phyloP scores from a whole-genome alignment of 306 rosid species.

The Begonia peltatifolia region DNA sequence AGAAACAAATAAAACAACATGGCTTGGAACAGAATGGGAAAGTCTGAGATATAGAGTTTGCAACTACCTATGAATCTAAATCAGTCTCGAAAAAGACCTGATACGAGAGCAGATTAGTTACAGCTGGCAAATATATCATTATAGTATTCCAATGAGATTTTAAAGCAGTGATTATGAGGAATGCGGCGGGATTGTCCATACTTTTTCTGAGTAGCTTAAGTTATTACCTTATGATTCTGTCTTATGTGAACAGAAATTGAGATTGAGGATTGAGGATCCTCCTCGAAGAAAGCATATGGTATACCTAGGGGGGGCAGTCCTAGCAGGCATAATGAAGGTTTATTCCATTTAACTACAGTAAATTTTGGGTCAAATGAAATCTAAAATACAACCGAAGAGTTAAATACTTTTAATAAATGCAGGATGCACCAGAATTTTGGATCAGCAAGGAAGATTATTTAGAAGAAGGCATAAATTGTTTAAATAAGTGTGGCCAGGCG shows the following conservation, averaged over 20 bases:
- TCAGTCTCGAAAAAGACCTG: no score
- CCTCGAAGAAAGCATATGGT: slow-evolving; percentile 99
- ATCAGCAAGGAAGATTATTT: slow-evolving; percentile 91
- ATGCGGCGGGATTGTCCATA: no score
- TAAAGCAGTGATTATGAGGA: background rate
- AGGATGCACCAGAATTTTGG: slow-evolving; percentile 99
- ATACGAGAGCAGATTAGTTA: no score
- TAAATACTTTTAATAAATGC: slow-evolving; percentile 22
- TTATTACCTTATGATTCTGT: background rate
- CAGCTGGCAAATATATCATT: no score
- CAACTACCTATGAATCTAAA: no score
- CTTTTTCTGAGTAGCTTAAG: no score
- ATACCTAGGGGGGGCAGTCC: slow-evolving; percentile 98
- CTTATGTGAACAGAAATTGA: slow-evolving; percentile 43
- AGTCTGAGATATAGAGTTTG: no score
- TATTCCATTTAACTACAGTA: slow-evolving; percentile 1
- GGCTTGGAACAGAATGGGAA: no score
- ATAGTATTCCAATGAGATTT: background rate
- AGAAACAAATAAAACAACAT: background rate
- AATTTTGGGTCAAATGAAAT: background rate
- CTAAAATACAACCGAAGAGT: slow-evolving; percentile 8
- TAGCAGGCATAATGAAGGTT: slow-evolving; percentile 98
- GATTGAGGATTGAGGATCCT: slow-evolving; percentile 94
- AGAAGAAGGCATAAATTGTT: slow-evolving; percentile 89
- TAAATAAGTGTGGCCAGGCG: slow-evolving; percentile 79